A percentile compares a stretch with the other conserved stretches of the same genome.
Evolutionary conservation across 2,329 filamentous ascomycete species (phyloP).

Genomic region (Alternaria dauci): DNA sequence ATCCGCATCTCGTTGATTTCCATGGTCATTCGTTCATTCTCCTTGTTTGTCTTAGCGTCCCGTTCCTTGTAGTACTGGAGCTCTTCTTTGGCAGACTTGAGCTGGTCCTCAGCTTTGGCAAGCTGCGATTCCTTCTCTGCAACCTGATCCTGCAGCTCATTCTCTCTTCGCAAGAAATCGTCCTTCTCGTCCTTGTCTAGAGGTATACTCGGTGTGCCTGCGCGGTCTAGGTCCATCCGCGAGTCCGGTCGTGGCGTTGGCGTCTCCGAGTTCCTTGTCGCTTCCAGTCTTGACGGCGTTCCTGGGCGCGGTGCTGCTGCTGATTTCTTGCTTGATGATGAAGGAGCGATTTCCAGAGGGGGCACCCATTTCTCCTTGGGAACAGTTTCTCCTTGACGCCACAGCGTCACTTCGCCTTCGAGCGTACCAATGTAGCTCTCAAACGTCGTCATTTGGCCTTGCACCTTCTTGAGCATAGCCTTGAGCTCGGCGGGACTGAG

Average conservation of each 20-base stretch:
- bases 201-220: conserved; percentile 84
- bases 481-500: conserved; percentile 96
- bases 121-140: conserved; percentile 90
- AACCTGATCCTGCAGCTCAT: conserved; percentile 95
- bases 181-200: conserved; percentile 97
- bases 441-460: conserved; percentile 87
- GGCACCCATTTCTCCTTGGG: conserved; percentile 89
- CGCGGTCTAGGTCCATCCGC: conserved; percentile 74
- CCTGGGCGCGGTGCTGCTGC: conserved; percentile 64
- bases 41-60: conserved; percentile 80
- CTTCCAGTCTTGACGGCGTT: conserved; percentile 65
- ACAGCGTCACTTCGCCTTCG: conserved; percentile 84
- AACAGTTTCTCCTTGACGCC: conserved; percentile 87
- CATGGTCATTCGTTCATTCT: conserved; percentile 85
- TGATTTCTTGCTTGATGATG: conserved; percentile 57
- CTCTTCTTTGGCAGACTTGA: conserved; percentile 87
- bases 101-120: conserved; percentile 77
- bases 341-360: conserved; percentile 66
- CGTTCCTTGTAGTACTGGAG: conserved; percentile 85
- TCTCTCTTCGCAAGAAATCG: conserved; percentile 92
- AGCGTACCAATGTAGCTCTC: conserved; percentile 84
- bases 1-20: conserved; percentile 95
- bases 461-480: conserved; percentile 87
- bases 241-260: conserved; percentile 65
- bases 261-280: conserved; percentile 55